Conservation (phyloP, 805 yeast species). For the Candida methanosorbosa region DNA sequence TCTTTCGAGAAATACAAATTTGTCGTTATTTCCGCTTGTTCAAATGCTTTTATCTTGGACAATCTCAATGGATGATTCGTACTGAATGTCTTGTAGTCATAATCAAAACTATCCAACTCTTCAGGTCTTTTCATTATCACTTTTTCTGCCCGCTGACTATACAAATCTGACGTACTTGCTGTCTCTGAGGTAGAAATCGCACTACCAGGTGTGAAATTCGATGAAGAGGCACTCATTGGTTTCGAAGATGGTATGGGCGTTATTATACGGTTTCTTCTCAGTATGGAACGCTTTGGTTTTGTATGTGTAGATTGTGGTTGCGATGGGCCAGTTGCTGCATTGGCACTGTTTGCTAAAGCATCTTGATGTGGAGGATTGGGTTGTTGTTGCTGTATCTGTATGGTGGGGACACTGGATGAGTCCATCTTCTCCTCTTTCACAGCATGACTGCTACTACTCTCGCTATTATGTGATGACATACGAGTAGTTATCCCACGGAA, state of each 20-base stretch:
- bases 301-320: conserved; percentile 1
- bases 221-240: conserved; percentile 7
- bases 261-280: conserved; percentile 12
- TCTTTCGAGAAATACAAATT: conserved; percentile 17
- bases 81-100: conserved; percentile 27
- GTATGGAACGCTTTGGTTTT: conserved; percentile 5
- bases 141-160: conserved; percentile 12
- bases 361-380: too few relatives aligned
- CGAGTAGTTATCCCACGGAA: conserved; percentile 24
- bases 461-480: conserved; percentile 17
- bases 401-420: too few relatives aligned
- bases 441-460: background rate
- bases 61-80: conserved; percentile 23
- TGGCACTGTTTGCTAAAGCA: too few relatives aligned
- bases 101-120: conserved; percentile 20
- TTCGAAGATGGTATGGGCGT: conserved; percentile 17
- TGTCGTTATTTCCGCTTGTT: conserved; percentile 27
- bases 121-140: conserved; percentile 15
- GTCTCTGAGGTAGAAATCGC: conserved; percentile 15
- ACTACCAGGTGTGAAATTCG: conserved; percentile 14
- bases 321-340: too few relatives aligned
- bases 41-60: conserved; percentile 27
- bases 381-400: too few relatives aligned
- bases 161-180: too few relatives aligned
- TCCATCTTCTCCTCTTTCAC: too few relatives aligned